These are phyloP conservation scores for Chlamydomonas applanata DNA, from an alignment of 139 green algal species.

Conservation along the genomic window DNA sequence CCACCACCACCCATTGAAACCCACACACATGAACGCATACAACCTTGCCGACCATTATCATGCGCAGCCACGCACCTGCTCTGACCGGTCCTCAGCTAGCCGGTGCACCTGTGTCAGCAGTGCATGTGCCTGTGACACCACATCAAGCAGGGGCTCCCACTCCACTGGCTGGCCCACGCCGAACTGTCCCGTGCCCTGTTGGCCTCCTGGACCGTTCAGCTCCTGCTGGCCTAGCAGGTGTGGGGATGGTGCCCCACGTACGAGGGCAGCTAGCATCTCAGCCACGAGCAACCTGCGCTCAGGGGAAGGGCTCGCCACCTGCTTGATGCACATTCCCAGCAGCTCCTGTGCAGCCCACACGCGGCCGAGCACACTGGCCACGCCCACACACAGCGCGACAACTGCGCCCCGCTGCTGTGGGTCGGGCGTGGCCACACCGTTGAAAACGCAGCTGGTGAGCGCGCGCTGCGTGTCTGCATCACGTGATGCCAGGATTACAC, in stretches of 20 bases:
- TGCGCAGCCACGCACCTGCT: slow-evolving; percentile 32
- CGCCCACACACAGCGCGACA: slow-evolving; percentile 1
- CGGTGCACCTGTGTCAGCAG: slow-evolving; percentile 32
- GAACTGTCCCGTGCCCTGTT: no score
- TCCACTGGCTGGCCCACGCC: not conserved
- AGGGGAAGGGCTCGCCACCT: slow-evolving; percentile 28
- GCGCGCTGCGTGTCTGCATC: slow-evolving; percentile 14
- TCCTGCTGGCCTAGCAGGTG: no score
- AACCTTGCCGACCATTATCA: no score
- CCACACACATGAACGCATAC: no score
- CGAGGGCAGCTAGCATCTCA: slow-evolving; percentile 19
- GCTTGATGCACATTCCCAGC: slow-evolving; percentile 27
- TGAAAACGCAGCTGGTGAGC: slow-evolving; percentile 26
- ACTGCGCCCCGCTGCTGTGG: slow-evolving; percentile 15
- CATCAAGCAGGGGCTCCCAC: slow-evolving; percentile 10
- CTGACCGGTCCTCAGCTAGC: slow-evolving; percentile 32
- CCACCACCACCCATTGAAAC: no score
- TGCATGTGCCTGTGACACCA: slow-evolving; percentile 19
- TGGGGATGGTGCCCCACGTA: not conserved
- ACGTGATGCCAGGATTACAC: slow-evolving; percentile 2
- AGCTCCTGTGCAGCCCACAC: slow-evolving; percentile 31
- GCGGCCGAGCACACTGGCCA: slow-evolving; percentile 25
- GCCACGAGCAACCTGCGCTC: slow-evolving; percentile 32
- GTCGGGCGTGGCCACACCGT: slow-evolving; percentile 26
- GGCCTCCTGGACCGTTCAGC: no score